Evolutionary conservation across 441 rosid species (phyloP).

Genomic region (Erodium texanum): DNA sequence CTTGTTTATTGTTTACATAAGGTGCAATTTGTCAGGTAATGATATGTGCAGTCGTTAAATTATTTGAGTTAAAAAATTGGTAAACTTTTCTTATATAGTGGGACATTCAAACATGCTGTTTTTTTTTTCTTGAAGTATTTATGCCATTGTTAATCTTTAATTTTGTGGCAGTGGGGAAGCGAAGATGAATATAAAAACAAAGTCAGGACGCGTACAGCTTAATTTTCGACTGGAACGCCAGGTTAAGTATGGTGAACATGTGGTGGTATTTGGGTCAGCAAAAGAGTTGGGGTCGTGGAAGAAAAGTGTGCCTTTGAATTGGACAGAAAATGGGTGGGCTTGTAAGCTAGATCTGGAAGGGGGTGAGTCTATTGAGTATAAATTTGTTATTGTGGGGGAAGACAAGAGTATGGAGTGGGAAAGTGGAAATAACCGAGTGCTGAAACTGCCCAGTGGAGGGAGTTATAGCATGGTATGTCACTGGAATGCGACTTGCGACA

Average conservation of each 20-base stretch:
- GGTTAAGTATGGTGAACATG: conserved; percentile 71
- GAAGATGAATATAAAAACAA: conserved; percentile 26
- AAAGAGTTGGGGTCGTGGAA: conserved; percentile 84
- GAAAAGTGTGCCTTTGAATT: conserved; percentile 51
- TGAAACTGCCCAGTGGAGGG: conserved; percentile 58
- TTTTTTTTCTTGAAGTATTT: neutral
- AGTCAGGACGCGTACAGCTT: conserved; percentile 36
- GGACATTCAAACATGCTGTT: neutral
- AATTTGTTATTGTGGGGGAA: conserved; percentile 47
- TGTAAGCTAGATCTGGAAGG: conserved; percentile 51
- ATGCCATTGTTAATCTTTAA: neutral
- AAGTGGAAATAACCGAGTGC: conserved; percentile 56
- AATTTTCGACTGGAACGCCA: conserved; percentile 57
- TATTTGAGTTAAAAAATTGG: neutral
- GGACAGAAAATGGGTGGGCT: conserved; percentile 86
- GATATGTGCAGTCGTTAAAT: neutral
- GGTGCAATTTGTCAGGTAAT: neutral
- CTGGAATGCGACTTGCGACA: conserved; percentile 64
- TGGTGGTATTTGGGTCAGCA: conserved; percentile 63
- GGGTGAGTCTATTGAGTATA: conserved; percentile 53
- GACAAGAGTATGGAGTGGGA: conserved; percentile 67
- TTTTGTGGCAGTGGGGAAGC: conserved; percentile 42
- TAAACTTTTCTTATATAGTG: no score
- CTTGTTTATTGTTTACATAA: neutral
- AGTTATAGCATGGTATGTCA: conserved; percentile 46